Conservation (phyloP, 2,329 filamentous ascomycete species). For the Diaporthe ampelina region DNA sequence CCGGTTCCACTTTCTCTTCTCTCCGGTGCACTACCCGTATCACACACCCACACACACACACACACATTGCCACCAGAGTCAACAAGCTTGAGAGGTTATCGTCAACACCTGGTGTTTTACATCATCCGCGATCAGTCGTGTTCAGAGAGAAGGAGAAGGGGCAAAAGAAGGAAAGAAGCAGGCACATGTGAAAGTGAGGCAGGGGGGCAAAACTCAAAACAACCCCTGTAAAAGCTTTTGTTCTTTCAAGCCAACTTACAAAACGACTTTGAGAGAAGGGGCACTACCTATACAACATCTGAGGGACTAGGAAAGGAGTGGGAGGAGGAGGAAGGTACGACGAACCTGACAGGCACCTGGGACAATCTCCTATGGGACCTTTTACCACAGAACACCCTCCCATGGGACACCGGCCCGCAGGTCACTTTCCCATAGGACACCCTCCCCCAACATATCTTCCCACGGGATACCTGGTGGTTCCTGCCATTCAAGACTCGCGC, state of each 20-base stretch:
- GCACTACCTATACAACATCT: not conserved
- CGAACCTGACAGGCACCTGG: not conserved
- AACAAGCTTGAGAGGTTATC: not conserved
- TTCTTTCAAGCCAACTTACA: not conserved
- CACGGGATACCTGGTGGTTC: not conserved
- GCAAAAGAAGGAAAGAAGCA: not conserved
- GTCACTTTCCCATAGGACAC: no score
- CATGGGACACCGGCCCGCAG: no score
- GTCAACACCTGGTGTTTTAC: not conserved
- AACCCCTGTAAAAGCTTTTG: not conserved
- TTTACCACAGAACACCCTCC: no score
- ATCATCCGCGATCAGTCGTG: not conserved
- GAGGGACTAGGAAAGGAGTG: not conserved
- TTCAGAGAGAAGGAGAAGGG: not conserved
- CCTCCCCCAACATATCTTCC: no score
- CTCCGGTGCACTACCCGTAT: not conserved
- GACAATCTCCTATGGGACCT: no score
- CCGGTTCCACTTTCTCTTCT: conserved; percentile 24
- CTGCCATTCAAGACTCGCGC: not conserved
- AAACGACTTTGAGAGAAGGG: not conserved
- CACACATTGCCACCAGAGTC: not conserved
- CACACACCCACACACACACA: not conserved
- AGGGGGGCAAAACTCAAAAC: not conserved
- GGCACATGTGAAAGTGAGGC: not conserved
- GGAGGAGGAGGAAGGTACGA: not conserved